Percentiles rank a stretch among this genome's conserved stretches.
These are phyloP conservation scores for Kazachstania bromeliacearum DNA, from an alignment of 805 yeast species.

Conservation along the genomic window DNA sequence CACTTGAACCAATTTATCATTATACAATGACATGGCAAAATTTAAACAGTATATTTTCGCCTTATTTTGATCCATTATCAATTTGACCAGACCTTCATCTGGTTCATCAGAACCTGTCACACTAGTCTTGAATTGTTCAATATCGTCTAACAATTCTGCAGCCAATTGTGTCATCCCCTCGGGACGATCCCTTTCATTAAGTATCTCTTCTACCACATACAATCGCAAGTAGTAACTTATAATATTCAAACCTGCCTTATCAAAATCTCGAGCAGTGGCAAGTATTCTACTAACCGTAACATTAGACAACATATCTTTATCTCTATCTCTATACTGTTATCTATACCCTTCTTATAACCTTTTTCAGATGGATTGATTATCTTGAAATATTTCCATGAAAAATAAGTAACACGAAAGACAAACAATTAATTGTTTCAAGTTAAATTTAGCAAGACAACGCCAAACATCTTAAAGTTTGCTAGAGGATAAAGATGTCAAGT, in stretches of 20 bases:
- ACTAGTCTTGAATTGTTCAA: constrained; percentile 47
- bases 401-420: too few relatives aligned
- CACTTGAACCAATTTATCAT: constrained; percentile 34
- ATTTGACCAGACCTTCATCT: constrained; percentile 17
- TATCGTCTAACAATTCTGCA: constrained; percentile 51
- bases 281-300: constrained; percentile 10
- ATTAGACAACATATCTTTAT: too few relatives aligned
- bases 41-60: constrained; percentile 45
- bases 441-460: too few relatives aligned
- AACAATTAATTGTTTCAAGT: too few relatives aligned
- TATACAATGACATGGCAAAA: constrained; percentile 53
- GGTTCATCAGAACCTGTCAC: constrained; percentile 15
- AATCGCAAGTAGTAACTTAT: constrained; percentile 32
- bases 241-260: constrained; percentile 17
- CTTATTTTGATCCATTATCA: constrained; percentile 53
- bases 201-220: constrained; percentile 65
- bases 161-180: constrained; percentile 55
- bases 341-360: too few relatives aligned
- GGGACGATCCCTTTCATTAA: constrained; percentile 48
- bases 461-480: too few relatives aligned
- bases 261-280: constrained; percentile 20
- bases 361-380: too few relatives aligned
- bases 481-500: background rate
- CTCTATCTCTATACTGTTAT: background rate
- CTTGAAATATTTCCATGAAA: too few relatives aligned